These are phyloP conservation scores for Candida verbasci DNA, from an alignment of 805 yeast species.

Conservation along the genomic window DNA sequence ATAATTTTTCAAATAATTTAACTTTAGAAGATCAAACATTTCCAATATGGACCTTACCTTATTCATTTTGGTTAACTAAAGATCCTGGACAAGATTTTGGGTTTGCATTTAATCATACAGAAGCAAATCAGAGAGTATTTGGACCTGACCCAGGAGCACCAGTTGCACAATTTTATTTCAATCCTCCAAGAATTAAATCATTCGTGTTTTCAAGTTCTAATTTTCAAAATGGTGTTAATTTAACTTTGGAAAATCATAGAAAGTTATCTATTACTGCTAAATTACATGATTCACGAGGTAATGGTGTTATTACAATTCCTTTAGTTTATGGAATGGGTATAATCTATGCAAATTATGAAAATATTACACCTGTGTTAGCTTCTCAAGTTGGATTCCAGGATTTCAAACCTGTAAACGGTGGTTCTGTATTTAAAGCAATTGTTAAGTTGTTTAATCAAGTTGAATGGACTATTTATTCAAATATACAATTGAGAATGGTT, in stretches of 20 bases:
- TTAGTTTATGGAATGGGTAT: conserved; percentile 80
- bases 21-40: conserved; percentile 60
- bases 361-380: conserved; percentile 50
- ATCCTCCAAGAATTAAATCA: conserved; percentile 63
- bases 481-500: conserved; percentile 18
- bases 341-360: conserved; percentile 56
- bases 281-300: conserved; percentile 32
- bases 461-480: conserved; percentile 60
- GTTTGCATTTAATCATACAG: conserved; percentile 63
- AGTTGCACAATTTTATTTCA: conserved; percentile 60
- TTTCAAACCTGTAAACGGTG: conserved; percentile 34
- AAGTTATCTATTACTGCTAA: conserved; percentile 30
- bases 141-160: conserved; percentile 56
- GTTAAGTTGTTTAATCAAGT: conserved; percentile 53
- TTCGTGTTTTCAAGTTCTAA: conserved; percentile 40
- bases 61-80: conserved; percentile 63
- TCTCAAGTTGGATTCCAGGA: conserved; percentile 62
- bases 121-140: conserved; percentile 55
- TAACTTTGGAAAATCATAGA: conserved; percentile 20
- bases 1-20: conserved; percentile 74
- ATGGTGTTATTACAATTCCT: conserved; percentile 56
- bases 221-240: conserved; percentile 15
- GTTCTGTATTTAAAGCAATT: conserved; percentile 46
- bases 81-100: conserved; percentile 49
- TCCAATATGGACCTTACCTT: conserved; percentile 82